Conservation (phyloP, 1,284 basidiomycete genomes). For the Phellopilus nigrolimitatus region DNA sequence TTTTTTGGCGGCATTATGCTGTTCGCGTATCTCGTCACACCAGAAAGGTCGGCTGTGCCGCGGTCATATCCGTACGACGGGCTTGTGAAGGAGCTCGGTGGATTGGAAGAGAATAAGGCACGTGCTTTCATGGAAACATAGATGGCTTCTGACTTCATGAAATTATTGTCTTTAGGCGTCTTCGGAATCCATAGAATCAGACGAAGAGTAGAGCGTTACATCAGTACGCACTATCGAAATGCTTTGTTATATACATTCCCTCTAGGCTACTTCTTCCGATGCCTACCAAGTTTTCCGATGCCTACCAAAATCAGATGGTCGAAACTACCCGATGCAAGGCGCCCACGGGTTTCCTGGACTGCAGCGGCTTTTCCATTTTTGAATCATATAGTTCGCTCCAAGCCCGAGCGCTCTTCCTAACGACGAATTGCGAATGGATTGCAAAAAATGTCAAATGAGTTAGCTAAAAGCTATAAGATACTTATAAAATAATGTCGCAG, state of each 20-base stretch:
- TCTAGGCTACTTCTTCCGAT: not conserved
- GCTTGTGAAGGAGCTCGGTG: slow-evolving; percentile 67
- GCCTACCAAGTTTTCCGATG: not conserved
- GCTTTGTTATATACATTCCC: not conserved
- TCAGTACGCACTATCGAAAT: not conserved
- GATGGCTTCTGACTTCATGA: slow-evolving; percentile 7
- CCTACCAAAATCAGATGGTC: too few species aligned
- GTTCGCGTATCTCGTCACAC: slow-evolving; percentile 49
- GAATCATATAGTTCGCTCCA: too few species aligned
- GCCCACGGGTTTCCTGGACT: too few species aligned
- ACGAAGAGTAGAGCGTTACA: slow-evolving; percentile 22
- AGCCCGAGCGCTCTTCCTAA: not conserved
- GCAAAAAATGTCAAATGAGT: slow-evolving; percentile 3
- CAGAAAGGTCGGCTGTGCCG: slow-evolving; percentile 56
- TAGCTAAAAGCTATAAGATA: slow-evolving; percentile 12
- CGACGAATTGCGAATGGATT: not conserved
- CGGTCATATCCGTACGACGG: slow-evolving; percentile 73
- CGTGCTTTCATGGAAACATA: slow-evolving; percentile 20
- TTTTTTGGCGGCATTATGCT: slow-evolving; percentile 58
- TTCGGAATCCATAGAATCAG: slow-evolving; percentile 26
- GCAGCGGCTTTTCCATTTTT: too few species aligned
- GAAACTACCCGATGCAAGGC: too few species aligned
- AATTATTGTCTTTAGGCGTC: slow-evolving; percentile 29
- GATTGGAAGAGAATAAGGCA: slow-evolving; percentile 71
- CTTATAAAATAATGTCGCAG: not conserved